Base-by-base conservation (phyloP, 331 rosid species). In the Quercus phellos region DNA sequence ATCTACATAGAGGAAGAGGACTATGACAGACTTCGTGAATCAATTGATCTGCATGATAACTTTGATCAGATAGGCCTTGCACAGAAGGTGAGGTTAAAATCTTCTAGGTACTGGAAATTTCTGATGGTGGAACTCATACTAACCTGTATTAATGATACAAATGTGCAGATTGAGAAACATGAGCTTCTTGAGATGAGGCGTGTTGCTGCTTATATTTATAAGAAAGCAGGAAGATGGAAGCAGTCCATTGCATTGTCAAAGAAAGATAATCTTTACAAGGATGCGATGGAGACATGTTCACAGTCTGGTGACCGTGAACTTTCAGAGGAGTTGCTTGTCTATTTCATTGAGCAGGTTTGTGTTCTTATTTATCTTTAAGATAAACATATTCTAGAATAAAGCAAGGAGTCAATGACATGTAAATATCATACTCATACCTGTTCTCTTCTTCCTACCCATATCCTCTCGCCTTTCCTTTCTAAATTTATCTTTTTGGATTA, bases 41-140 rank as follows among this genome's bases (percentile, higher is more conserved):
- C 99, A 12, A 95, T 84, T 86, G 98, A 95, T 84, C 78, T 92
- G 82, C 99, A 95, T 18, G 99, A 95, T 78, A 95, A 87, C 92
- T 95, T 95, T 72, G 99, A 95, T 83, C 99, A 95, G 85, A 93
- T 95, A 35, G 99, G 99, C 81, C 98, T 93, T 68, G 99, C 97
- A 42, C 99, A 95, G 82, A 95, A 90, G 97, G 99, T 93, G 77
- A 58, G 87, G 64, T 24, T 21, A 4, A 58, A 58, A 58, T 58
- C 64, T 58, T 10, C 13, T 58, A n/a, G 64, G 4, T 58, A 13
- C 26, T 22, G 63, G 64, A 22, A 58, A 27, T 58, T 58, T 22
- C 24, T 58, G 64, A 58, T 58, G 32, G 24, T 72, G 63, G 64
- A 26, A 58, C 32, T 58, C 64, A 22, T 3, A 58, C 17, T 58